A percentile compares a stretch with the other conserved stretches of the same genome.
Conservation (phyloP, 495 filamentous ascomycete genomes). For the Pyronema omphalodes region DNA sequence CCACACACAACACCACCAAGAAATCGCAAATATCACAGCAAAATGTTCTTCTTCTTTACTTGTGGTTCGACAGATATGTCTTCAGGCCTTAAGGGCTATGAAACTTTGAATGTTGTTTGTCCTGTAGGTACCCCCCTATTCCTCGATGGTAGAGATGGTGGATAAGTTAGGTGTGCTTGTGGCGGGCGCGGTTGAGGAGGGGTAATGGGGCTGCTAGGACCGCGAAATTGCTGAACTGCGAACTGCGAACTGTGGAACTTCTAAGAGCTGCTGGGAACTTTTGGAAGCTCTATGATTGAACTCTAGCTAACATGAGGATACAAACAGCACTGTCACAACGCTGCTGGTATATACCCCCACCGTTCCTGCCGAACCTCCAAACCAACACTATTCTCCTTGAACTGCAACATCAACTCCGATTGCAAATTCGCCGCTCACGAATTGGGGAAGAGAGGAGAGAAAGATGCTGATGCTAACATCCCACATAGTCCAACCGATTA, state of each 20-base stretch:
- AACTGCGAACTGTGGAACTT: no score
- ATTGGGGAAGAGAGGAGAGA: background rate
- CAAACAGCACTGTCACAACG: slow-evolving; percentile 10
- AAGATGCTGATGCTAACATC: slow-evolving; percentile 2
- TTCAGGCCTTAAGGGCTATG: slow-evolving; percentile 6
- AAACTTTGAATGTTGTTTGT: slow-evolving; percentile 10
- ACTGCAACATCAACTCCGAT: background rate
- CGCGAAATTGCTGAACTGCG: no score
- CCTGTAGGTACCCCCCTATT: slow-evolving; percentile 7
- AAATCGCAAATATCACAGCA: background rate
- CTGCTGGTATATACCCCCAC: slow-evolving; percentile 3
- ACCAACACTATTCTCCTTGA: no score
- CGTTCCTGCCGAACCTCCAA: no score
- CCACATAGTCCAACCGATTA: slow-evolving; percentile 10
- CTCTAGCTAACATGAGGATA: slow-evolving; percentile 2
- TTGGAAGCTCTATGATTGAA: background rate
- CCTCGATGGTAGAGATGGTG: background rate
- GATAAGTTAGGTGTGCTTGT: no score
- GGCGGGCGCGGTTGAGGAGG: no score
- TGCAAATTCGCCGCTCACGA: no score
- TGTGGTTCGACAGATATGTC: slow-evolving; percentile 16
- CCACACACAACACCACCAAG: background rate
- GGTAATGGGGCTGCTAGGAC: no score
- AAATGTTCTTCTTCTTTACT: slow-evolving; percentile 17
- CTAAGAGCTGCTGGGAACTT: no score